A percentile compares a stretch with the other conserved stretches of the same genome.
phyloP scores from a whole-genome alignment of 139 green algal species.

The Asterochloris sp. region DNA sequence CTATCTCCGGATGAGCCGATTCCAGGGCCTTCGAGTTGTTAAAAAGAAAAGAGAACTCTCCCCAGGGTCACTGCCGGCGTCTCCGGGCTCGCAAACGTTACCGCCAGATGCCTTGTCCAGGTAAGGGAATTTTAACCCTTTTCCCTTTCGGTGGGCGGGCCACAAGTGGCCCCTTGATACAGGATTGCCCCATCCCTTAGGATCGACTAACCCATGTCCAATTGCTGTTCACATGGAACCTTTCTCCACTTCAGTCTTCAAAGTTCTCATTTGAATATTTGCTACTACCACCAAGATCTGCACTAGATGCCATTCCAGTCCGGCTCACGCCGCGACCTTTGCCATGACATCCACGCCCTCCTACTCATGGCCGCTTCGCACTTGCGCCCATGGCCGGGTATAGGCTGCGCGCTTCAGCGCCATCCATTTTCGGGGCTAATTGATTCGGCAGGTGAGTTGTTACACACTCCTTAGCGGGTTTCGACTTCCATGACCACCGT shows the following conservation, averaged over 20 bases:
- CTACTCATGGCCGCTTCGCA: slow-evolving; percentile 88
- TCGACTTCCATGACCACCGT: slow-evolving; percentile 97
- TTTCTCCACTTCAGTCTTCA: slow-evolving; percentile 91
- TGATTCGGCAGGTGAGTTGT: slow-evolving; percentile 97
- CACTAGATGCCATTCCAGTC: slow-evolving; percentile 82
- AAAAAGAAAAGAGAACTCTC: slow-evolving; percentile 97
- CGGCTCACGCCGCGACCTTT: slow-evolving; percentile 79
- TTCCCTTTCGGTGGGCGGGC: slow-evolving; percentile 86
- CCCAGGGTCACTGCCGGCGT: slow-evolving; percentile 77
- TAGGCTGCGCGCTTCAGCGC: slow-evolving; percentile 88
- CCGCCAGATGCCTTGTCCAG: slow-evolving; percentile 78
- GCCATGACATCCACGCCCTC: slow-evolving; percentile 81
- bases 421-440: slow-evolving; percentile 97
- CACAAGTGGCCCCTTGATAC: slow-evolving; percentile 79
- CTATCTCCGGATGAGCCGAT: slow-evolving; percentile 88
- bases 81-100: slow-evolving; percentile 80
- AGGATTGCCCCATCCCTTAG: slow-evolving; percentile 87
- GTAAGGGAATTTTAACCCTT: slow-evolving; percentile 94
- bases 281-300: slow-evolving; percentile 95
- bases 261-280: slow-evolving; percentile 95
- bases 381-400: slow-evolving; percentile 82
- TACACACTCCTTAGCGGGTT: slow-evolving; percentile 98
- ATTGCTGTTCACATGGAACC: slow-evolving; percentile 95
- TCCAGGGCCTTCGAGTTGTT: slow-evolving; percentile 83
- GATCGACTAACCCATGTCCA: slow-evolving; percentile 94